phyloP scores from a whole-genome alignment of 768 basidiomycete genomes.

The Boletus pseudopeckii region DNA sequence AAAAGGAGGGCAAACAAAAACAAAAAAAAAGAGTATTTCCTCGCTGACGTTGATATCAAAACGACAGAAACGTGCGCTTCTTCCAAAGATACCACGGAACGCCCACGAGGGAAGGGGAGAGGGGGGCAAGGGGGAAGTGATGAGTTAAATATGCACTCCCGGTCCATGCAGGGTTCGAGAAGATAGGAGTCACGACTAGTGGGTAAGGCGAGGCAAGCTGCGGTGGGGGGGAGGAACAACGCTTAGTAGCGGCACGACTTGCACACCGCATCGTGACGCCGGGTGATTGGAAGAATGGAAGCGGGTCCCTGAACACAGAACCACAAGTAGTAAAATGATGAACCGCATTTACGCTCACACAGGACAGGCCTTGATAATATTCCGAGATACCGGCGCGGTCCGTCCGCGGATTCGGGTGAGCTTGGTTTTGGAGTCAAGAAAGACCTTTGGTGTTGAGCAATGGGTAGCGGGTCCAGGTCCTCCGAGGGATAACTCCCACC shows the following conservation, averaged over 20 bases:
- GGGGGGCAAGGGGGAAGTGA: background rate
- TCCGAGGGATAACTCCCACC: background rate
- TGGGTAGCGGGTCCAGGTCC: background rate
- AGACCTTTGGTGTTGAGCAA: background rate
- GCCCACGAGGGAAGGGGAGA: conserved; percentile 12
- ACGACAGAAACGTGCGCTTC: background rate
- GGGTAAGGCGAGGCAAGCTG: conserved; percentile 21
- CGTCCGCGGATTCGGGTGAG: background rate
- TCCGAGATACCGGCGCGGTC: background rate
- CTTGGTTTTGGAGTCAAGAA: background rate
- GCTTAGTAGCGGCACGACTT: conserved; percentile 1
- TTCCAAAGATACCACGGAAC: conserved; percentile 1
- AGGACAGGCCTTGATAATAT: background rate
- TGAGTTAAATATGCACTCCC: conserved; percentile 12
- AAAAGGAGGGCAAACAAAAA: background rate
- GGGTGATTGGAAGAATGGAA: conserved; percentile 19
- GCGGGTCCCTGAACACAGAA: conserved; percentile 3
- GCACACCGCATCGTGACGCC: conserved; percentile 15
- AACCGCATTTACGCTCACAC: background rate
- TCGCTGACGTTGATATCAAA: conserved; percentile 8
- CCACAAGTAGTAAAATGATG: background rate
- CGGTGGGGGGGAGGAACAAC: conserved; percentile 3
- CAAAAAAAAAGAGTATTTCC: background rate
- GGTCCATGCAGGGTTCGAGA: conserved; percentile 9
- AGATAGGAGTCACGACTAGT: background rate